These are phyloP conservation scores for Cyclaneusma minus DNA, from an alignment of 2,329 filamentous ascomycete species.

Conservation along the genomic window DNA sequence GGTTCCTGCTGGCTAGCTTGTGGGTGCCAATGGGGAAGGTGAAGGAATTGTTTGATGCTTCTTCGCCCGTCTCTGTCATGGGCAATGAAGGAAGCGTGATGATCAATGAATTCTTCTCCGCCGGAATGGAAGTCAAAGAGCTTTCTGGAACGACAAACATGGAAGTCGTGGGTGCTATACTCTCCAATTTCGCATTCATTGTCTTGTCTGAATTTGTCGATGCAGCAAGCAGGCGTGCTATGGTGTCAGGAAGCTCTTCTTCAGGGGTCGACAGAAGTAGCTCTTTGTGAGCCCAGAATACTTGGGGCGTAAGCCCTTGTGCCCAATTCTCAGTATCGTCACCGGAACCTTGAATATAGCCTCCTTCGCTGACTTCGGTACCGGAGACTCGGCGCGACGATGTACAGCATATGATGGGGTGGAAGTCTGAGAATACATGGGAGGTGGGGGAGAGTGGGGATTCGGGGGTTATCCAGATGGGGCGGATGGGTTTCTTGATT, in stretches of 20 bases:
- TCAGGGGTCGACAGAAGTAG: slow-evolving; percentile 48
- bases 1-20: slow-evolving; percentile 68
- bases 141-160: slow-evolving; percentile 14
- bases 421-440: slow-evolving; percentile 38
- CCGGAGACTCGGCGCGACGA: slow-evolving; percentile 58
- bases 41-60: slow-evolving; percentile 17
- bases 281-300: slow-evolving; percentile 65
- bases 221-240: slow-evolving; percentile 26
- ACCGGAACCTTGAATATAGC: slow-evolving; percentile 86
- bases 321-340: slow-evolving; percentile 96
- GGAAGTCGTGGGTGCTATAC: slow-evolving; percentile 13
- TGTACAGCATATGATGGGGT: slow-evolving; percentile 72
- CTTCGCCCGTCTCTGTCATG: not conserved
- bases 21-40: slow-evolving; percentile 41
- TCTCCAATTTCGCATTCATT: slow-evolving; percentile 4
- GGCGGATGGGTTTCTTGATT: slow-evolving; percentile 56
- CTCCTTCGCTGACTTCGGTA: slow-evolving; percentile 51
- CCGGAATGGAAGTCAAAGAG: slow-evolving; percentile 7
- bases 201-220: not conserved
- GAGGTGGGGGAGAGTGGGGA: slow-evolving; percentile 29
- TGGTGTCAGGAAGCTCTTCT: slow-evolving; percentile 39
- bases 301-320: slow-evolving; percentile 53
- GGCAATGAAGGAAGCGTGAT: not conserved
- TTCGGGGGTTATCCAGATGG: slow-evolving; percentile 67
- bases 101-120: not conserved